A percentile compares a stretch with the other conserved stretches of the same genome.
phyloP scores from a whole-genome alignment of 495 filamentous ascomycete species.

The Lasiosphaeria miniovina region DNA sequence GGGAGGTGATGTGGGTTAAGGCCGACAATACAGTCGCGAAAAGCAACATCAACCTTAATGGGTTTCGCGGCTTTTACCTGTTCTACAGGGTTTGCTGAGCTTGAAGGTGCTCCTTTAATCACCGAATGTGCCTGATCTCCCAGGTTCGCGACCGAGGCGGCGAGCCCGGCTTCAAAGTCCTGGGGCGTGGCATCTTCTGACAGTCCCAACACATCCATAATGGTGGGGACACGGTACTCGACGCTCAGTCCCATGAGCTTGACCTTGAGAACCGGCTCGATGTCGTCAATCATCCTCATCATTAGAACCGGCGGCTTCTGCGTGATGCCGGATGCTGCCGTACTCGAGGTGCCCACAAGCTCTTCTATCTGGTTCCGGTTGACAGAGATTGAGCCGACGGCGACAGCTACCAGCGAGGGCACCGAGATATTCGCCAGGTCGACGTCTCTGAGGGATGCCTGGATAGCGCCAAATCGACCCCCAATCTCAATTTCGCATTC shows the following conservation, averaged over 20 bases:
- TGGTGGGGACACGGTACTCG: constrained; percentile 79
- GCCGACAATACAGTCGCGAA: constrained; percentile 78
- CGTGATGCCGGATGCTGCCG: constrained; percentile 32
- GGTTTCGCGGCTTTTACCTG: constrained; percentile 36
- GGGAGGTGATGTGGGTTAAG: constrained; percentile 76
- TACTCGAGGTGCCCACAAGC: constrained; percentile 48
- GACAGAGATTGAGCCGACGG: constrained; percentile 57
- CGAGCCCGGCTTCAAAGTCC: constrained; percentile 71
- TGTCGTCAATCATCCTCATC: constrained; percentile 85
- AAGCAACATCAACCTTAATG: constrained; percentile 66
- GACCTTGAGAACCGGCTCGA: constrained; percentile 84
- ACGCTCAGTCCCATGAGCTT: constrained; percentile 76
- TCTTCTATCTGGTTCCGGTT: constrained; percentile 66
- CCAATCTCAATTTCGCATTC: constrained; percentile 57
- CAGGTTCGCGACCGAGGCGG: constrained; percentile 74
- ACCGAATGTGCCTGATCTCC: constrained; percentile 55
- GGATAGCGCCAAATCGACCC: constrained; percentile 62
- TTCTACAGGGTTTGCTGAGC: constrained; percentile 1
- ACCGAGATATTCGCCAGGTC: constrained; percentile 82
- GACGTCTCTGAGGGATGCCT: constrained; percentile 52
- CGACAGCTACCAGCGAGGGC: constrained; percentile 74
- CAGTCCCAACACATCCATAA: constrained; percentile 74
- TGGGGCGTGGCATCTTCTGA: constrained; percentile 65
- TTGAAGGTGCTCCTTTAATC: constrained; percentile 29
- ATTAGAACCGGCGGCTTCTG: constrained; percentile 50